Base-by-base conservation (phyloP, 2,329 filamentous ascomycete species). In the Fusarium falciforme region DNA sequence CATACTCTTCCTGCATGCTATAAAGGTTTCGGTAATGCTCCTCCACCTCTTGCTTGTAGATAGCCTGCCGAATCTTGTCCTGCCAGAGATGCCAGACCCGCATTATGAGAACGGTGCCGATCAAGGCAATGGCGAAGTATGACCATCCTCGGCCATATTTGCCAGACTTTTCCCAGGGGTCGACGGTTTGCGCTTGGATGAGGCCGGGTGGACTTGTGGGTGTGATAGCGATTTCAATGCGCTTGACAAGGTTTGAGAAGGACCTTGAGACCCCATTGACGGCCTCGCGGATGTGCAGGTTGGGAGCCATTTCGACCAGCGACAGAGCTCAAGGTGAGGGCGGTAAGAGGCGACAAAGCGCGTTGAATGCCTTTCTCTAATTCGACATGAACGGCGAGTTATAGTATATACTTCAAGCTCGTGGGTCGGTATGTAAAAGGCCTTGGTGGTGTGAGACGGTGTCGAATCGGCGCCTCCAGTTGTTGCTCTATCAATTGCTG, bases 91-190 rank as follows among this genome's bases (percentile, higher is more conserved):
- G 93, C 87, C 95, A 98, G 80, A 93, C 88, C 75, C 94, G 91
- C 80, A 96, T 86, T 12, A 92, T 78, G 12, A 93, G 84, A 6
- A 95, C 91, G 63, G 90, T 78, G 31, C 89, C 88, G 73, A 95
- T 87, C 68, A 98, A 82, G 60, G 92, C 90, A 58, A 97, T 82
- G 61, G 93, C 91, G 79, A 98, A 97, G 83, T 97, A 98, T 16
- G 96, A 94, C 91, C 94, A 98, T 66, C 93, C 94, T 61, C 94
- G 84, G 3, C 89, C 94, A 84, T 98, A 98, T 85, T 97, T 97
- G 52, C 93, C 94, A 25, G 95, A 92, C 79, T 94, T 85, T 29
- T 82, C 88, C 93, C 93, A 98, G 27, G 95, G 94, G 81, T 98
- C 95, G 66, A 92, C 84, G 1, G 87, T 89, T 72, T 90, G 82